Conservation (phyloP, 2,329 filamentous ascomycete genomes). For the Monilinia aucupariae region DNA sequence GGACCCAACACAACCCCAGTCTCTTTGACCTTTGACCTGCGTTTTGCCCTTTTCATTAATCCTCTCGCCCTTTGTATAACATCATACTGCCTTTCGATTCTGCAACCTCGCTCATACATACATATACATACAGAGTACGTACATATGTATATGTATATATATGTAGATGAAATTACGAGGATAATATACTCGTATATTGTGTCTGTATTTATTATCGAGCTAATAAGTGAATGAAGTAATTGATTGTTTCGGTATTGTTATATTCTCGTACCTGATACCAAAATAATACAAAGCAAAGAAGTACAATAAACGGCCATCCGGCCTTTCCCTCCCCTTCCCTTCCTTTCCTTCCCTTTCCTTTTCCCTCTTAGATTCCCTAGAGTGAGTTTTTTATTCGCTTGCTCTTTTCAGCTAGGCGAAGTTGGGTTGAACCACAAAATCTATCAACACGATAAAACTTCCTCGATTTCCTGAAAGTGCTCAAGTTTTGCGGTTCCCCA, state of each 20-base stretch:
- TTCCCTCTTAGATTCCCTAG: neutral
- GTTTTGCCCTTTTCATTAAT: neutral
- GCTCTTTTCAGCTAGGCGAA: constrained; percentile 17
- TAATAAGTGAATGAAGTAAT: neutral
- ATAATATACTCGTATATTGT: too few species aligned
- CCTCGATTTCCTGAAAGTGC: constrained; percentile 13
- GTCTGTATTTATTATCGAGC: neutral
- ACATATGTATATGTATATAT: too few species aligned
- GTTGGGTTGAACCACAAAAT: constrained; percentile 16
- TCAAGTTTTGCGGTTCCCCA: constrained; percentile 8
- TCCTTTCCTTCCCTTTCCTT: neutral
- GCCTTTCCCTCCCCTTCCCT: neutral
- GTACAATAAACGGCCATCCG: neutral
- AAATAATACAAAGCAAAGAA: too few species aligned
- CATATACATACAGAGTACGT: too few species aligned
- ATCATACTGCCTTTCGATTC: constrained; percentile 12
- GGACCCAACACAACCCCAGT: too few species aligned
- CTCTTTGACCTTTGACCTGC: too few species aligned
- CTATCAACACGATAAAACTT: constrained; percentile 18
- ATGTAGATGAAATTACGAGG: too few species aligned
- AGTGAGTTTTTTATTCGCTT: constrained; percentile 16
- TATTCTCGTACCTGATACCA: too few species aligned
- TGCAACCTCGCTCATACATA: neutral
- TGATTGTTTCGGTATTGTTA: too few species aligned
- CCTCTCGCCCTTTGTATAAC: too few species aligned